A percentile compares a stretch with the other conserved stretches of the same genome.
phyloP scores from a whole-genome alignment of 1,139 yeast species.

The Pichia sp. region DNA sequence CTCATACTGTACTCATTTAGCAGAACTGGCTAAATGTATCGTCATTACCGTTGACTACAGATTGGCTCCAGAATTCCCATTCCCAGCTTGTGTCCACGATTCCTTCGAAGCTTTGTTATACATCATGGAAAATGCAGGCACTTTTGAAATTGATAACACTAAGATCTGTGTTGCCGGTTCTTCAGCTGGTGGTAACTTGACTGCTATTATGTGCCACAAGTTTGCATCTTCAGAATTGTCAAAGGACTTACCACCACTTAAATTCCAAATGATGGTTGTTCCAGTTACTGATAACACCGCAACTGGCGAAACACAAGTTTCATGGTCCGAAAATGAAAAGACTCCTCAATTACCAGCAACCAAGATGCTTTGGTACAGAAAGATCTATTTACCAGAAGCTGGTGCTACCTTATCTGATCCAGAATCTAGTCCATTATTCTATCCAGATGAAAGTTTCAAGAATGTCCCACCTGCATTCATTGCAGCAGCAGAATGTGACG shows the following conservation, averaged over 20 bases:
- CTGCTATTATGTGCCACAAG: conserved; percentile 38
- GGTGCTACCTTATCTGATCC: conserved; percentile 37
- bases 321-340: conserved; percentile 43
- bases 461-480: conserved; percentile 43
- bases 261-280: conserved; percentile 44
- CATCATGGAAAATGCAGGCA: conserved; percentile 21
- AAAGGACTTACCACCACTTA: conserved; percentile 37
- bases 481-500: conserved; percentile 46
- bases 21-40: conserved; percentile 37
- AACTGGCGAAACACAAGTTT: conserved; percentile 36
- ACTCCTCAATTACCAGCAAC: conserved; percentile 48
- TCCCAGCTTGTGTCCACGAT: conserved; percentile 50
- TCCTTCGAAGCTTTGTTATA: conserved; percentile 37
- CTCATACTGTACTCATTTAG: conserved; percentile 44
- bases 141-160: conserved; percentile 34
- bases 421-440: conserved; percentile 46
- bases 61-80: conserved; percentile 50
- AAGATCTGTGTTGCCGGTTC: conserved; percentile 47
- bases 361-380: conserved; percentile 50
- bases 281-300: conserved; percentile 52
- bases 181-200: conserved; percentile 39
- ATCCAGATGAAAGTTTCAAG: conserved; percentile 40
- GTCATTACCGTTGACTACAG: conserved; percentile 44
- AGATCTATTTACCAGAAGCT: conserved; percentile 42
- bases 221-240: conserved; percentile 33